Conservation (phyloP, 352 stramenopile genomes). For the Pythium periplocum region DNA sequence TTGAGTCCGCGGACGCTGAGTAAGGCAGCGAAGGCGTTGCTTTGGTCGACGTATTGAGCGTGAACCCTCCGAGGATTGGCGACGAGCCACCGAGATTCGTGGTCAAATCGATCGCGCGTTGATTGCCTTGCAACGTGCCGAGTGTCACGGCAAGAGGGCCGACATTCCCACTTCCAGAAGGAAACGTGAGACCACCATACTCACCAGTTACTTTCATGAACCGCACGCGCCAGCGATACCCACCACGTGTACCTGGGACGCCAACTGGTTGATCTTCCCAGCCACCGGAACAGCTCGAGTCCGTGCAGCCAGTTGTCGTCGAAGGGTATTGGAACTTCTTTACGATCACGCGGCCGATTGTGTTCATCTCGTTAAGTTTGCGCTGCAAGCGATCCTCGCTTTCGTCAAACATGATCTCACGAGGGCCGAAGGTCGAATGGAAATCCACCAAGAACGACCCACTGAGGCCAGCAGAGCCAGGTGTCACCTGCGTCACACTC, state of each 20-base stretch:
- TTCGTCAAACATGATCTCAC: conserved; percentile 88
- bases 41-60: conserved; percentile 28
- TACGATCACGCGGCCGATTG: conserved; percentile 88
- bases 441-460: conserved; percentile 92
- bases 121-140: conserved; percentile 33
- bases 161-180: conserved; percentile 73
- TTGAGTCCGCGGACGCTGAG: conserved; percentile 41
- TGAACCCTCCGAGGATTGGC: conserved; percentile 49
- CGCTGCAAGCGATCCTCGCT: conserved; percentile 68
- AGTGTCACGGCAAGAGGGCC: conserved; percentile 37
- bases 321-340: conserved; percentile 87
- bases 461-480: conserved; percentile 82
- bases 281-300: conserved; percentile 70
- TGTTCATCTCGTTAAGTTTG: conserved; percentile 96
- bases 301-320: conserved; percentile 38
- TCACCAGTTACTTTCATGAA: conserved; percentile 75
- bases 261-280: conserved; percentile 87
- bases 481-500: conserved; percentile 81
- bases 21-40: conserved; percentile 53
- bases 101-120: conserved; percentile 43
- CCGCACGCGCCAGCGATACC: conserved; percentile 69
- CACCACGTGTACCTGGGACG: conserved; percentile 71
- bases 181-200: conserved; percentile 66
- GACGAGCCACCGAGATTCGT: conserved; percentile 44
- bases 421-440: conserved; percentile 63